These are phyloP conservation scores for Helminthosporium solani DNA, from an alignment of 2,329 filamentous ascomycete genomes.

Conservation along the genomic window DNA sequence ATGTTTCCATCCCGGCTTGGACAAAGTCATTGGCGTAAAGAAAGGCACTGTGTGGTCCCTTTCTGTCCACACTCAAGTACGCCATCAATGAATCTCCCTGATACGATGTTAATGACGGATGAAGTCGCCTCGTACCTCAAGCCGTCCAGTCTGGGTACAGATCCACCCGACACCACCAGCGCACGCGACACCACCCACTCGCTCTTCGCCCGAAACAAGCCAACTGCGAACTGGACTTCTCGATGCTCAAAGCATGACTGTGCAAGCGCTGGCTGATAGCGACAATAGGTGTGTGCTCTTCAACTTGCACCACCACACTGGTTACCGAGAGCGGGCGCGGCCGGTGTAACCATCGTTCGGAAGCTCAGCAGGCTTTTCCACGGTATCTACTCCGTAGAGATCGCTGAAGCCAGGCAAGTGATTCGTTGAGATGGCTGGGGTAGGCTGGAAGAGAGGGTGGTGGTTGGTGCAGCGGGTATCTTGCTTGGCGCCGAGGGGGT, in stretches of 20 bases:
- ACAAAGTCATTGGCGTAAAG: no score
- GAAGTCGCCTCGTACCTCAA: constrained; percentile 1
- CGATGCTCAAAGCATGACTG: constrained; percentile 5
- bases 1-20: no score
- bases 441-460: not conserved
- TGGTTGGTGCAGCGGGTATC: constrained; percentile 21
- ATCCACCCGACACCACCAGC: not conserved
- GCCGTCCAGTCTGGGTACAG: not conserved
- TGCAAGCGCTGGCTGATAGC: constrained; percentile 12
- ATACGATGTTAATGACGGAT: constrained; percentile 3
- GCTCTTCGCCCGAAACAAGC: no score
- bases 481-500: constrained; percentile 11
- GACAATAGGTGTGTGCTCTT: not conserved
- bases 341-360: constrained; percentile 8
- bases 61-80: not conserved
- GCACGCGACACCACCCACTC: not conserved
- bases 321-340: constrained; percentile 10
- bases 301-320: constrained; percentile 1
- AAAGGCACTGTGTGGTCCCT: no score
- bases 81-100: constrained; percentile 3
- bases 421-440: not conserved
- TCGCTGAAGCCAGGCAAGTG: not conserved
- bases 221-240: no score
- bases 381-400: no score
- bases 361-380: not conserved